phyloP scores from a whole-genome alignment of 768 basidiomycete species.

The Phanerochaete carnosa region DNA sequence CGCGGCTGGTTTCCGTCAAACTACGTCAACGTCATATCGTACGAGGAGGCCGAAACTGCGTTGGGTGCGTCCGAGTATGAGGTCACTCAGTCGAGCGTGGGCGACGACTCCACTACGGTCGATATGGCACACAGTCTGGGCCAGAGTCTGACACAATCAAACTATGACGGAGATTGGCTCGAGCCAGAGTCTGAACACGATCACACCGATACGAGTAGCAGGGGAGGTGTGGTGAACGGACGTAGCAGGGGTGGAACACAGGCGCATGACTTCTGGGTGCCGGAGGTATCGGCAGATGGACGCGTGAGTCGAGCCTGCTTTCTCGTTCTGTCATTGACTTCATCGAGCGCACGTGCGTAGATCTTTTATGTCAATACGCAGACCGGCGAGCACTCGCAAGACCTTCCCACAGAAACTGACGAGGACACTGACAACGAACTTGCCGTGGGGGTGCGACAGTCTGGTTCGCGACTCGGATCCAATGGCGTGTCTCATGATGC shows the following conservation, averaged over 20 bases:
- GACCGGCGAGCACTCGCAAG: slow-evolving; percentile 77
- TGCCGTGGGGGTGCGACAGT: slow-evolving; percentile 49
- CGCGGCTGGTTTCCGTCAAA: slow-evolving; percentile 98
- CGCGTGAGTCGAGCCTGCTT: slow-evolving; percentile 53
- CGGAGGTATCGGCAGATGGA: slow-evolving; percentile 74
- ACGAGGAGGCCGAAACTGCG: slow-evolving; percentile 74
- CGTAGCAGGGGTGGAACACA: slow-evolving; percentile 29
- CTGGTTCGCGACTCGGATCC: slow-evolving; percentile 50
- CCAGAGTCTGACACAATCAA: slow-evolving; percentile 34
- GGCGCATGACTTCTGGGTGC: slow-evolving; percentile 87
- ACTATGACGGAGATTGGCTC: slow-evolving; percentile 54
- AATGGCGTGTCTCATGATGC: slow-evolving; percentile 45
- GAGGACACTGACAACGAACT: slow-evolving; percentile 66
- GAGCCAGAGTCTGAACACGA: slow-evolving; percentile 38
- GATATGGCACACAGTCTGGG: slow-evolving; percentile 49
- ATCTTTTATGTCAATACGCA: slow-evolving; percentile 95
- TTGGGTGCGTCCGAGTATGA: slow-evolving; percentile 47
- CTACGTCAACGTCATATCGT: slow-evolving; percentile 78
- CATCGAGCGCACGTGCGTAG: slow-evolving; percentile 35
- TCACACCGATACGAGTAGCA: slow-evolving; percentile 21
- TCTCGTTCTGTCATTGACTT: background rate
- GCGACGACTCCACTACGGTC: slow-evolving; percentile 32
- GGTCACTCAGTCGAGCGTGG: slow-evolving; percentile 13
- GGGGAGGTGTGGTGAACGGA: background rate
- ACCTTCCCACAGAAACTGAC: slow-evolving; percentile 76